Percentiles rank a stretch among this genome's conserved stretches.
Evolutionary conservation across 2,329 filamentous ascomycete species (phyloP).

Genomic region (Aspergillus candidus): DNA sequence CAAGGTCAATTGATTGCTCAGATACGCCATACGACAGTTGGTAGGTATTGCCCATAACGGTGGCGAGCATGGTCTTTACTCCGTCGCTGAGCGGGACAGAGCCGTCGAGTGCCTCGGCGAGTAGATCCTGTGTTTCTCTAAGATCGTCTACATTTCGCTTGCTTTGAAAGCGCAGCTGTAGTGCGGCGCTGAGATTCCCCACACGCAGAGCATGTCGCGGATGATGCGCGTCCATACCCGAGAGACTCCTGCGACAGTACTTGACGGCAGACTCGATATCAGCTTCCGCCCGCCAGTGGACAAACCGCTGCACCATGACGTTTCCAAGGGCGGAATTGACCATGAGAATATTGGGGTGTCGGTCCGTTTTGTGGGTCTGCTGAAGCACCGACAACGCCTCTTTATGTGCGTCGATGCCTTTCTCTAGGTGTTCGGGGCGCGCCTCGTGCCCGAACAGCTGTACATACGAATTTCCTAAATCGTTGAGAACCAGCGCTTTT

Average conservation of each 20-base stretch:
- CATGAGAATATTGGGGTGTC: slow-evolving; percentile 3
- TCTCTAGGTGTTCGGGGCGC: neutral
- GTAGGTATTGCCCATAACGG: neutral
- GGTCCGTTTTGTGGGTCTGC: neutral
- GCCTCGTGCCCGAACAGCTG: slow-evolving; percentile 3
- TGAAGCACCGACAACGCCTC: neutral
- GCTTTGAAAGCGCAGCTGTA: slow-evolving; percentile 1
- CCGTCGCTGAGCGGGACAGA: neutral
- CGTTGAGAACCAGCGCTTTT: neutral
- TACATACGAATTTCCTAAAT: slow-evolving; percentile 2
- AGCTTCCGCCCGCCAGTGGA: neutral
- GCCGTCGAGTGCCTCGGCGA: neutral
- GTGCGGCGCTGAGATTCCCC: neutral
- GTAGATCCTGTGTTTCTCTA: slow-evolving; percentile 1
- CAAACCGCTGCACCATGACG: slow-evolving; percentile 1
- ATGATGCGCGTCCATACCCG: neutral
- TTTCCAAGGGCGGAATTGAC: slow-evolving; percentile 1
- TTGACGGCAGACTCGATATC: slow-evolving; percentile 2
- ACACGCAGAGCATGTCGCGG: neutral
- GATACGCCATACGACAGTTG: neutral
- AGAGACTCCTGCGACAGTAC: slow-evolving; percentile 1
- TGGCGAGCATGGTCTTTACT: neutral
- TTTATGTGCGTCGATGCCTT: slow-evolving; percentile 2
- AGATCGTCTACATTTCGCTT: neutral
- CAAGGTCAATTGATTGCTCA: neutral